Conservation (phyloP, 768 basidiomycete genomes). For the Russula dissimulans region DNA sequence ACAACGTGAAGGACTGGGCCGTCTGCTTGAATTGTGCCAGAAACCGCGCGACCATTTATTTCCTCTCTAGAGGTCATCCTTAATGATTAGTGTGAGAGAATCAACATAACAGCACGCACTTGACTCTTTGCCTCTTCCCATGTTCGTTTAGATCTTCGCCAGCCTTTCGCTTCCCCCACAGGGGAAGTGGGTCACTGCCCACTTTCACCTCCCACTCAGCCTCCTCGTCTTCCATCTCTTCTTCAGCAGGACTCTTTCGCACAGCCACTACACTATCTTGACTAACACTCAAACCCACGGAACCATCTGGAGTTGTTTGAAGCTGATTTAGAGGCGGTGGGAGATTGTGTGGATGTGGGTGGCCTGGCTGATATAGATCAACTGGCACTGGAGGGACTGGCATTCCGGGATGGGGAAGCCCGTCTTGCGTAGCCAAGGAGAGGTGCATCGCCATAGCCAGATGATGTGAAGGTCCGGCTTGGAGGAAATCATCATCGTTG, state of each 20-base stretch:
- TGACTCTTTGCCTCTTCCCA: slow-evolving; percentile 36
- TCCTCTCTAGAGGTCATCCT: neutral
- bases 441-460: slow-evolving; percentile 18
- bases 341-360: slow-evolving; percentile 8
- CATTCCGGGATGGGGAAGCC: slow-evolving; percentile 8
- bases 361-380: slow-evolving; percentile 13
- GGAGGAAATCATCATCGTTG: slow-evolving; percentile 18
- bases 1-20: slow-evolving; percentile 43
- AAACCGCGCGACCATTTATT: neutral
- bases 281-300: slow-evolving; percentile 22
- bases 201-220: slow-evolving; percentile 59
- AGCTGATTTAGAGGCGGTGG: slow-evolving; percentile 11
- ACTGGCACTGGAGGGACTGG: slow-evolving; percentile 10
- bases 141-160: slow-evolving; percentile 28
- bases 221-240: slow-evolving; percentile 61
- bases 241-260: slow-evolving; percentile 44
- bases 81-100: neutral
- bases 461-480: slow-evolving; percentile 13
- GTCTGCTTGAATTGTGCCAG: slow-evolving; percentile 4
- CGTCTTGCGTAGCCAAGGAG: slow-evolving; percentile 8
- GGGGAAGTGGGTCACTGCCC: slow-evolving; percentile 53
- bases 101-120: slow-evolving; percentile 27
- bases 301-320: slow-evolving; percentile 11
- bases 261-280: slow-evolving; percentile 23
- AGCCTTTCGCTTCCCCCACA: slow-evolving; percentile 57